Evolutionary conservation across 2,329 filamentous ascomycete genomes (phyloP).

Genomic region (Monosporascus sp.): DNA sequence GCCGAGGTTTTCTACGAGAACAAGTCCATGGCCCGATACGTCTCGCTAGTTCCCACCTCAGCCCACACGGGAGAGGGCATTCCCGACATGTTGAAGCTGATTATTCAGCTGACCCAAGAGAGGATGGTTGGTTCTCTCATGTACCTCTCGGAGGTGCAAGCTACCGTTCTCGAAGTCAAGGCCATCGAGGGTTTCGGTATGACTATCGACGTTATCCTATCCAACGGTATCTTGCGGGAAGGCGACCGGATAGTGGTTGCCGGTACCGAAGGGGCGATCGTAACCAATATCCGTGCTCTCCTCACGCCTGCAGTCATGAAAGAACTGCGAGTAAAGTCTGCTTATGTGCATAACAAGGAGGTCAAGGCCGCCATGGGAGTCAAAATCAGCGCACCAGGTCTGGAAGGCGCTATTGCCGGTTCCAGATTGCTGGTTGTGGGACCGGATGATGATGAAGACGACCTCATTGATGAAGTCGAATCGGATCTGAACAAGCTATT

Average conservation of each 20-base stretch:
- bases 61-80: constrained; percentile 99
- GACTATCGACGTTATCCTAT: constrained; percentile 94
- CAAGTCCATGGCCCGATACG: constrained; percentile 89
- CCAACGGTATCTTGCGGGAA: constrained; percentile 90
- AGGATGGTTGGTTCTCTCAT: constrained; percentile 96
- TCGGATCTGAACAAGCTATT: constrained; percentile 87
- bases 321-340: constrained; percentile 90
- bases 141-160: constrained; percentile 97
- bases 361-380: constrained; percentile 98
- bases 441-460: constrained; percentile 92
- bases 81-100: constrained; percentile 95
- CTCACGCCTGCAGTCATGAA: constrained; percentile 89
- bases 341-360: constrained; percentile 98
- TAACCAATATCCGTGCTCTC: constrained; percentile 90
- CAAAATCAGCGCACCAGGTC: constrained; percentile 94
- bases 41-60: constrained; percentile 95
- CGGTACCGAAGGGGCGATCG: constrained; percentile 92
- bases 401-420: constrained; percentile 93
- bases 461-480: constrained; percentile 95
- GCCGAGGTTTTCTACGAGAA: constrained; percentile 96
- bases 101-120: constrained; percentile 88
- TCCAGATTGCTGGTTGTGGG: constrained; percentile 92
- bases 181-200: constrained; percentile 98
- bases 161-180: constrained; percentile 97
- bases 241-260: constrained; percentile 93